phyloP scores from a whole-genome alignment of 75 land plant genomes.

The Chamaecyparis obtusa region DNA sequence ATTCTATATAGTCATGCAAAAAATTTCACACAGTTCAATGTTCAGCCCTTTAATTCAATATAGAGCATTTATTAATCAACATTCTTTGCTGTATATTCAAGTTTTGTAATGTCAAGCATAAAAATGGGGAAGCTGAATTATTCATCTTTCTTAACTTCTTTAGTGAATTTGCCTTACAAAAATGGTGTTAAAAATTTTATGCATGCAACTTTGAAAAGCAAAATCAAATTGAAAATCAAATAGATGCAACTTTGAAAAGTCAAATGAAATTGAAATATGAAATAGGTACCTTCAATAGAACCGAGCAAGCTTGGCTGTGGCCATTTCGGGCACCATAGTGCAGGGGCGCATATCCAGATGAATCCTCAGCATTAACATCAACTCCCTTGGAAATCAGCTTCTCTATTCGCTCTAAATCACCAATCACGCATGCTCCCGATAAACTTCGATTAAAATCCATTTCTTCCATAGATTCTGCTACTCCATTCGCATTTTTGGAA shows the following conservation, averaged over 20 bases:
- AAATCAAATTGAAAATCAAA: neutral
- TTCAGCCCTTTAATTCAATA: neutral
- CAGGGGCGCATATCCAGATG: conserved; percentile 32
- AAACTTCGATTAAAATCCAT: conserved; percentile 41
- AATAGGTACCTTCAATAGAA: conserved; percentile 25
- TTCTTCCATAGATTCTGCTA: conserved; percentile 32
- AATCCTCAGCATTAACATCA: conserved; percentile 20
- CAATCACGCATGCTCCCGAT: conserved; percentile 30
- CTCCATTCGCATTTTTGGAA: conserved; percentile 3
- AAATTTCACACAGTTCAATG: neutral
- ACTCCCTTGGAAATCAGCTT: conserved; percentile 28
- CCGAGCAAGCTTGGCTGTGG: conserved; percentile 23
- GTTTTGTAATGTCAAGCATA: neutral
- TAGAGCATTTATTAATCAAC: no score
- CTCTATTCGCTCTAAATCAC: conserved; percentile 28
- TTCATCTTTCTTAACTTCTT: neutral
- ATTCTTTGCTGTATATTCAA: no score
- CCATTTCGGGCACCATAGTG: conserved; percentile 47
- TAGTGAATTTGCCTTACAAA: neutral
- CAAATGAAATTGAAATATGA: neutral
- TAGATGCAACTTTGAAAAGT: neutral
- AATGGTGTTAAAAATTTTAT: neutral
- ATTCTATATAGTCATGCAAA: neutral
- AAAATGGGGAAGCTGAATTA: neutral
- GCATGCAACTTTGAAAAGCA: neutral